Conservation (phyloP, 495 filamentous ascomycete genomes). For the Cercophora sp. region DNA sequence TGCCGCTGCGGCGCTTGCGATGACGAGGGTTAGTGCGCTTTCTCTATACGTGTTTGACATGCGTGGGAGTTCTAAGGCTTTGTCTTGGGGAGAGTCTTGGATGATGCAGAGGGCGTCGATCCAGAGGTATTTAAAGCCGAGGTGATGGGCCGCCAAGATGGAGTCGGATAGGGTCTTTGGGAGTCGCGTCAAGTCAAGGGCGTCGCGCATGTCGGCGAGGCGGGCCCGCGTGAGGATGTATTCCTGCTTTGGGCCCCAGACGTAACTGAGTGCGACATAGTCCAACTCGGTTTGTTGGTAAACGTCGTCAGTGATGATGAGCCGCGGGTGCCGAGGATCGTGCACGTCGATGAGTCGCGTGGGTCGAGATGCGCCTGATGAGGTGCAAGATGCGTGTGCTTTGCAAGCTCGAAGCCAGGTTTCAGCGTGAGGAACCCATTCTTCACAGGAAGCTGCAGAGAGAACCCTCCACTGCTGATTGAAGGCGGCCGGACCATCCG, state of each 20-base stretch:
- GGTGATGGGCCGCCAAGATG: conserved; percentile 11
- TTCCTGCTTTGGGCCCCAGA: conserved; percentile 9
- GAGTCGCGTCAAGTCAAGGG: neutral
- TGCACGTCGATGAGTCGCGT: neutral
- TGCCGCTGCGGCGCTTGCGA: conserved; percentile 9
- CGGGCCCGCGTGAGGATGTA: conserved; percentile 5
- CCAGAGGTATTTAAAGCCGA: conserved; percentile 25
- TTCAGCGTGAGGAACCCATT: neutral
- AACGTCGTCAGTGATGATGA: neutral
- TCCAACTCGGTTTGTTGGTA: neutral
- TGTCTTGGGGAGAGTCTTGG: conserved; percentile 25
- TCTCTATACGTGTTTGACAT: conserved; percentile 24
- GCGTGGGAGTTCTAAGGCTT: conserved; percentile 15
- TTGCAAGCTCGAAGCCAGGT: neutral
- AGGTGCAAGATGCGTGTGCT: neutral
- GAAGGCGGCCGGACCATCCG: neutral
- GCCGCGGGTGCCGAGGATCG: neutral
- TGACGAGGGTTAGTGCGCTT: conserved; percentile 18
- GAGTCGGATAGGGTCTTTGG: conserved; percentile 17
- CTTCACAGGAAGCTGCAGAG: neutral
- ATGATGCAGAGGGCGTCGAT: conserved; percentile 30
- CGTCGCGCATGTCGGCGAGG: neutral
- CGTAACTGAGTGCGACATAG: conserved; percentile 9
- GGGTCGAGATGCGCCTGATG: neutral
- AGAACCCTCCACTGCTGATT: neutral